Evolutionary conservation across 176 grass and related monocot species (phyloP).

Genomic region (Hordeum marinum): DNA sequence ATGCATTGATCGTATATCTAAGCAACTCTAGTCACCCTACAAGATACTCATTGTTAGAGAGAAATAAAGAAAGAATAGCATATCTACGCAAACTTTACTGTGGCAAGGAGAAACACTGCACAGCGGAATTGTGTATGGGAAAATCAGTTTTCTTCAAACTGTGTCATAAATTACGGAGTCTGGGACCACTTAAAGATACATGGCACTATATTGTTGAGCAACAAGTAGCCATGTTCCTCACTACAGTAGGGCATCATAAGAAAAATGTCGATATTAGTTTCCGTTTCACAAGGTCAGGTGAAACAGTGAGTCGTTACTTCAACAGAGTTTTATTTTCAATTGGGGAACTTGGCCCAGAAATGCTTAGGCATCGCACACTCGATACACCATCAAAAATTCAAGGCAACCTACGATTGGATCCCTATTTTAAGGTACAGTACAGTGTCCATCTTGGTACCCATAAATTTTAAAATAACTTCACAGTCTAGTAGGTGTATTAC

Average conservation of each 20-base stretch:
- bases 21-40: too few species aligned
- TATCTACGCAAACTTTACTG: background rate
- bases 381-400: background rate
- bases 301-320: too few species aligned
- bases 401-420: background rate
- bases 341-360: too few species aligned
- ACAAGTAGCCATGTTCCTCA: too few species aligned
- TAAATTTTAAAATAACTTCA: background rate
- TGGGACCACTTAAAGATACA: background rate
- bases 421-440: background rate
- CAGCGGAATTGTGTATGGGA: background rate
- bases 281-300: too few species aligned
- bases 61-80: background rate
- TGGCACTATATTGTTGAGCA: too few species aligned
- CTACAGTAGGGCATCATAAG: too few species aligned
- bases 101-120: background rate
- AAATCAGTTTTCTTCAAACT: background rate
- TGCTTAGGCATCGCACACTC: too few species aligned
- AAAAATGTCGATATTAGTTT: too few species aligned
- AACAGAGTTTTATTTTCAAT: too few species aligned
- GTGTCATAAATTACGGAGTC: background rate
- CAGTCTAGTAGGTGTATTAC: background rate
- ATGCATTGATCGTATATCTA: background rate
- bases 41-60: background rate
- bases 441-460: background rate